Percentiles rank a stretch among this genome's conserved stretches.
Evolutionary conservation across 75 land plant species (phyloP).

Genomic region (Cunninghamia lanceolata): DNA sequence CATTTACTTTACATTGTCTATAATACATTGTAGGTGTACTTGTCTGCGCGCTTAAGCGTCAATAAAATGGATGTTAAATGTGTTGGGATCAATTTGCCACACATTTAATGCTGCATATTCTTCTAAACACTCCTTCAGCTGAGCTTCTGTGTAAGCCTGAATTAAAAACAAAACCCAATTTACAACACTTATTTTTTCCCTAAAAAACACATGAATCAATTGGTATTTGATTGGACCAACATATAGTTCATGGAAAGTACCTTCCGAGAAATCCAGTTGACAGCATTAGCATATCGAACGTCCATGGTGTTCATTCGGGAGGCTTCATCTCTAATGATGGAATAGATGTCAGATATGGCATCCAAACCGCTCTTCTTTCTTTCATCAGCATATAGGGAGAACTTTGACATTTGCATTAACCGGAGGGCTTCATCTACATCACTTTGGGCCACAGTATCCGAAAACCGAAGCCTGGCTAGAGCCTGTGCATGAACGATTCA

Average conservation of each 20-base stretch:
- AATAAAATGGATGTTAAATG: slow-evolving; percentile 88
- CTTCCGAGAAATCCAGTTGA: slow-evolving; percentile 95
- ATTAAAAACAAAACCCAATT: neutral
- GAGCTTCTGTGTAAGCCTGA: slow-evolving; percentile 97
- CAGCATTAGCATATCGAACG: slow-evolving; percentile 78
- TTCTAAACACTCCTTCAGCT: slow-evolving; percentile 91
- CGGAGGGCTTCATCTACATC: slow-evolving; percentile 97
- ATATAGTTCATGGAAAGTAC: slow-evolving; percentile 24
- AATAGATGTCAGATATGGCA: slow-evolving; percentile 94
- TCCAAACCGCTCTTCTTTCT: slow-evolving; percentile 85
- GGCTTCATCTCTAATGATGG: slow-evolving; percentile 94
- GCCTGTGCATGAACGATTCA: slow-evolving; percentile 40
- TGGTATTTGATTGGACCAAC: neutral
- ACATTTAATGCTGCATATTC: slow-evolving; percentile 98
- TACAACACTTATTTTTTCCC: neutral
- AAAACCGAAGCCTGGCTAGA: slow-evolving; percentile 84
- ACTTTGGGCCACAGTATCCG: slow-evolving; percentile 87
- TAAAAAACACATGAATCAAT: slow-evolving; percentile 3
- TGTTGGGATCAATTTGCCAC: slow-evolving; percentile 93
- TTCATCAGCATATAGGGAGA: slow-evolving; percentile 90
- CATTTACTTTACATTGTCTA: neutral
- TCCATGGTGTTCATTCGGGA: slow-evolving; percentile 64
- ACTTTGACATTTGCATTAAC: slow-evolving; percentile 98
- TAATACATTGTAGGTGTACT: neutral
- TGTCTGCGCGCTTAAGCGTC: slow-evolving; percentile 51